Evolutionary conservation across 768 basidiomycete species (phyloP), one percentile per base, ranked within the genome.

Genomic region (Macrolepiota fuliginosa): DNA sequence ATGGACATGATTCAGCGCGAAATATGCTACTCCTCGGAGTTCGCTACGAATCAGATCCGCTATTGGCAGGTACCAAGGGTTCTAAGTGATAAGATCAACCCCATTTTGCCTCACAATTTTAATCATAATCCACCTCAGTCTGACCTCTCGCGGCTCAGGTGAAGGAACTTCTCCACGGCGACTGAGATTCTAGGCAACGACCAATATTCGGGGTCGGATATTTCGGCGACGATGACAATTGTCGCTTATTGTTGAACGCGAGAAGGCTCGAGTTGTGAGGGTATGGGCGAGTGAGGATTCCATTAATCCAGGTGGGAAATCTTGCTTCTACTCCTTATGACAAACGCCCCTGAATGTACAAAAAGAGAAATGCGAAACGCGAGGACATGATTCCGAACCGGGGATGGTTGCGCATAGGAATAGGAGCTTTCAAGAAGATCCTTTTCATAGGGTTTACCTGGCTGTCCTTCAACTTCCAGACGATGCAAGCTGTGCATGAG

Each of bases 351-450:
- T 37, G 19, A 12, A 50, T 49, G 42, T 29, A 49, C 45, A 49
- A 58, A 58, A 58, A 35, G 49, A 58, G 56, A 36, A 58, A 58
- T 22, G 56, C 56, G 46, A 58, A 58, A 58, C 56, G 49, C 22
- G 56, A 58, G 32, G 29, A 40, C 25, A 10, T 5, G 56, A 47
- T 49, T 49, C 56, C 56, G 36, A 50, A 15, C 56, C 35, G 35
- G 56, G 56, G 11, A 39, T 9, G 47, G 22, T 58, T 17, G 36
- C 45, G 49, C 45, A 58, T 58, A 58, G 19, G 56, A 22, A 58
- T 58, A 58, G 46, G 56, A 50, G 54, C 24, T 24, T 45, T 12
- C 24, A 24, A 27, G 29, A 11, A 17, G n/a, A 13, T 4, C 40
- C 12, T 13, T n/a, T 42, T 42, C 40, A 13, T n/a, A 25, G 47